Evolutionary conservation across 192 early-diverging fungal genomes (phyloP).

Genomic region (Backusella mclennaniae): DNA sequence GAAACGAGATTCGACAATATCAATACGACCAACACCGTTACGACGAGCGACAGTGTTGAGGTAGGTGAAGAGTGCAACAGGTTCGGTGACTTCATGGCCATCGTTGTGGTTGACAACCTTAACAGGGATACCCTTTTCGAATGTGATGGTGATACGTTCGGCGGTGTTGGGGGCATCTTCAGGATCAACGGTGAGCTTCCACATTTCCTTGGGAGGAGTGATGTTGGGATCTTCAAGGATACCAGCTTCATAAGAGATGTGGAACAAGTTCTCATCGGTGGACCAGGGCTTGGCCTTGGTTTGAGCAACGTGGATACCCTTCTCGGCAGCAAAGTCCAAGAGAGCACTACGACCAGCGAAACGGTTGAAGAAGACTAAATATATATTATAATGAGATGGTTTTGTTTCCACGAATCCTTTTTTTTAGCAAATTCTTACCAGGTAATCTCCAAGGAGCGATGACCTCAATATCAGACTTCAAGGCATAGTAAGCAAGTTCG

Average conservation of each 20-base stretch:
- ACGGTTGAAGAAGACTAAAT: constrained; percentile 83
- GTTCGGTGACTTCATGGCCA: constrained; percentile 61
- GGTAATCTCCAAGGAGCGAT: constrained; percentile 98
- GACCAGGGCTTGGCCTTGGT: constrained; percentile 98
- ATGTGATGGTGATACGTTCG: constrained; percentile 91
- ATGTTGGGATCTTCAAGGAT: constrained; percentile 95
- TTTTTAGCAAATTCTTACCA: constrained; percentile 38
- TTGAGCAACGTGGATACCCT: constrained; percentile 92
- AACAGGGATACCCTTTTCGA: constrained; percentile 84
- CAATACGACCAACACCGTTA: constrained; percentile 97
- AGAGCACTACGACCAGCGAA: constrained; percentile 93
- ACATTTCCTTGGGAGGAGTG: constrained; percentile 98
- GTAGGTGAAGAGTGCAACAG: constrained; percentile 90
- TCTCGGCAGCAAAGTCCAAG: constrained; percentile 87
- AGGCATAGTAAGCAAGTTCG: constrained; percentile 97
- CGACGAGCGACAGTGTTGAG: constrained; percentile 93
- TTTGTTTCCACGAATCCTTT: not conserved
- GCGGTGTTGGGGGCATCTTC: constrained; percentile 96
- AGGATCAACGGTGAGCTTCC: constrained; percentile 97
- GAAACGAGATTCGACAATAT: constrained; percentile 99
- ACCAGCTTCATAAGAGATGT: constrained; percentile 98
- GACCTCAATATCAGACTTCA: constrained; percentile 91
- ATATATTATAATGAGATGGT: not conserved
- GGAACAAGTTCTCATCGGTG: constrained; percentile 99
- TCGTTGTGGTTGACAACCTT: constrained; percentile 86